A percentile compares a stretch with the other conserved stretches of the same genome.
Evolutionary conservation across 140 eudicot species (phyloP).

Genomic region (Anethum foeniculum): DNA sequence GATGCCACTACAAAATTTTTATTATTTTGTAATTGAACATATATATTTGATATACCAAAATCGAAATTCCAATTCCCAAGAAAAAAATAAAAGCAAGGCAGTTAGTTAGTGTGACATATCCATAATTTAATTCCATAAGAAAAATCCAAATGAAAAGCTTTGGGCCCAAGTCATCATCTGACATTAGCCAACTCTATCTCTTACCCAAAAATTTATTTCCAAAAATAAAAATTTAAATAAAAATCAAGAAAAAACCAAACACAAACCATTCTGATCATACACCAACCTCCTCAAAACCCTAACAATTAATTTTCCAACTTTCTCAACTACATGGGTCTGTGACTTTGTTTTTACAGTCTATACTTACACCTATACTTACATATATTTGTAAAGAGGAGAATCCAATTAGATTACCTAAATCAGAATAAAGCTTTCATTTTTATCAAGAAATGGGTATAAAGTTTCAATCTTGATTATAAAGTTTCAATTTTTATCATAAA

Average conservation of each 20-base stretch:
- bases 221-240: background rate
- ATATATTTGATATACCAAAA: too few species aligned
- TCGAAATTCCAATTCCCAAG: background rate
- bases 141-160: background rate
- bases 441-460: background rate
- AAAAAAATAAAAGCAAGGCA: background rate
- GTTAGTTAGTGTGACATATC: background rate
- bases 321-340: background rate
- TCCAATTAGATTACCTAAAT: background rate
- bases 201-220: background rate
- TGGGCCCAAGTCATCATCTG: conserved; percentile 10
- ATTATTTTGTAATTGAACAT: too few species aligned
- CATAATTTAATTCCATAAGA: background rate
- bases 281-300: conserved; percentile 1
- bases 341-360: background rate
- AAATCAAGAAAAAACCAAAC: background rate
- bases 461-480: background rate
- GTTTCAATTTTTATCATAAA: background rate
- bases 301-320: background rate
- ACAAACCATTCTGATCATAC: background rate
- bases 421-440: background rate
- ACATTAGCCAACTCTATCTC: background rate
- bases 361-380: background rate
- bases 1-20: too few species aligned
- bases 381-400: background rate